These are phyloP conservation scores for Fraxinus americana DNA, from an alignment of 257 asterid species.

Conservation along the genomic window DNA sequence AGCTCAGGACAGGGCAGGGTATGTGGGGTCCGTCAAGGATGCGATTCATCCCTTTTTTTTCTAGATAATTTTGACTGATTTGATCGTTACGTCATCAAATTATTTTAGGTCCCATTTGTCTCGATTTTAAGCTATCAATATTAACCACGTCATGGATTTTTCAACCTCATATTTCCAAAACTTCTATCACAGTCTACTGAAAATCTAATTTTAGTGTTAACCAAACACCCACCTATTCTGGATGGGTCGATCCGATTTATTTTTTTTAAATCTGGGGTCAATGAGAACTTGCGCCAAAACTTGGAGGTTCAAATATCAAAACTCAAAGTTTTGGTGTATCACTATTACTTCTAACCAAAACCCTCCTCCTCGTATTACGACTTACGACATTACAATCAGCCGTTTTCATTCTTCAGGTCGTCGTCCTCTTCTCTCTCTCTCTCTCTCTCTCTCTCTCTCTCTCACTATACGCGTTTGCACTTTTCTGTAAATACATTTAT, in stretches of 20 bases:
- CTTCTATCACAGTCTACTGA: no score
- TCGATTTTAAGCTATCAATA: no score
- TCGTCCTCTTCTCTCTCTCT: not conserved
- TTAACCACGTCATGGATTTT: no score
- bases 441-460: not conserved
- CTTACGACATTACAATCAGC: not conserved
- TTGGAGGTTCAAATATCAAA: not conserved
- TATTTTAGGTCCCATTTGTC: no score
- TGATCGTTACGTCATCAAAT: not conserved
- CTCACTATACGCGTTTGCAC: not conserved
- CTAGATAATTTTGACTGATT: no score
- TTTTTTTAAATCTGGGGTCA: not conserved
- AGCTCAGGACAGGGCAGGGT: no score
- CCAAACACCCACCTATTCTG: no score
- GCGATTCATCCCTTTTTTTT: no score
- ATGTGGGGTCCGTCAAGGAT: no score
- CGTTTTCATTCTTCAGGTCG: not conserved
- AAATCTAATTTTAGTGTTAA: no score
- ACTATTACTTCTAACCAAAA: not conserved
- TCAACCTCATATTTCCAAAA: no score
- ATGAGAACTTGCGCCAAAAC: not conserved
- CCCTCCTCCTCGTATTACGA: not conserved
- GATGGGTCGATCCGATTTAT: not conserved
- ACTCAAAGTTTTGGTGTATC: not conserved
- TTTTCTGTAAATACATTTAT: not conserved